A percentile compares a stretch with the other conserved stretches of the same genome.
Evolutionary conservation across 345 rosid species (phyloP).

Genomic region (Eucalyptus tenuipes): DNA sequence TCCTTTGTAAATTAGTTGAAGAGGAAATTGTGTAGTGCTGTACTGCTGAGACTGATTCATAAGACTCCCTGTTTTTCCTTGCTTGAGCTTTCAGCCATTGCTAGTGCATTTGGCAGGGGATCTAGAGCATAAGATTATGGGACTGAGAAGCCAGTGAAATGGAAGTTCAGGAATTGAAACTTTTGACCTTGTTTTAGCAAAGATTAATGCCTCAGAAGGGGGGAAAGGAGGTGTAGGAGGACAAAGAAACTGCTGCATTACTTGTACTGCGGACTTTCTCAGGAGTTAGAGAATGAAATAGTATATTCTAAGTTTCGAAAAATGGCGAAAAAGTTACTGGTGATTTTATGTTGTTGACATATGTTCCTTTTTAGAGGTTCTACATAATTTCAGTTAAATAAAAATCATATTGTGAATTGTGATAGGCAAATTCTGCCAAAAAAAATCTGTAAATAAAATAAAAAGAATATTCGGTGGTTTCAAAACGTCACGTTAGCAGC

Average conservation of each 20-base stretch:
- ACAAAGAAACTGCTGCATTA: not conserved
- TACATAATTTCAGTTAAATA: not conserved
- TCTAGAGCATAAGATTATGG: not conserved
- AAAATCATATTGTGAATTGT: not conserved
- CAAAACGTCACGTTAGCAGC: no score
- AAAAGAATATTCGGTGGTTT: no score
- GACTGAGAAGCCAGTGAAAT: not conserved
- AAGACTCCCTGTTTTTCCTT: not conserved
- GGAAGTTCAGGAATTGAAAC: not conserved
- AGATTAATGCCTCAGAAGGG: not conserved
- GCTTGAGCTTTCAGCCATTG: not conserved
- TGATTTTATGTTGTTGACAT: not conserved
- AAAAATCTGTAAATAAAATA: no score
- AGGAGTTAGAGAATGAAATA: not conserved
- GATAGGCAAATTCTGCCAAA: not conserved
- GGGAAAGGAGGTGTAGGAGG: not conserved
- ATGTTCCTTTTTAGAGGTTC: not conserved
- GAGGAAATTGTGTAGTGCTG: not conserved
- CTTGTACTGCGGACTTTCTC: not conserved
- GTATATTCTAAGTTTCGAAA: not conserved
- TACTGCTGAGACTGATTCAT: not conserved
- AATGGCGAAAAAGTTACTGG: not conserved
- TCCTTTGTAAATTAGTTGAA: not conserved
- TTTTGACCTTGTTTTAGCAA: not conserved
- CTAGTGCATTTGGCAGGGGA: not conserved